Evolutionary conservation across 1,139 yeast species (phyloP), one percentile per base, ranked within the genome.

Genomic region (Saccharomyces uvarum): DNA sequence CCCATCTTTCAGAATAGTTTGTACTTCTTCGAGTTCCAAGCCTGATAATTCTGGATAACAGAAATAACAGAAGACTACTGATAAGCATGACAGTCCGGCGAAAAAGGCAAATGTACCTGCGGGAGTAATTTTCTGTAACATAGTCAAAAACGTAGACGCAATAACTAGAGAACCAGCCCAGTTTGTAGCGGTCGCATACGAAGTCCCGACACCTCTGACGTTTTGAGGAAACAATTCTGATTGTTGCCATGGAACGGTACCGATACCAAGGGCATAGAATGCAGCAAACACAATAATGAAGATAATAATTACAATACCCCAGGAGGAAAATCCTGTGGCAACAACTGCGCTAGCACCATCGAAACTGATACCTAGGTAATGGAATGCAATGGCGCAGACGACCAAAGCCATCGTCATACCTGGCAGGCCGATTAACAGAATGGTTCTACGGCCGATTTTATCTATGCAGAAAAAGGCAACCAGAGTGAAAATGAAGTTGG

Each of bases 171-270:
- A 89, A 52, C 98, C 98, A 13, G 90, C 83, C 99, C 99, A 93
- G 75, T 93, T 93, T 49, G 93, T 84, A 29, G 91, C 89, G 13
- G 97, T 88, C 2, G 97, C 91, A 64, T 82, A 85, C 62, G 96
- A 87, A 2, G 90, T 85, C 56, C 98, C 99, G 49, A 89, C 79
- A 54, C 97, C 95, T 70, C 99, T 82, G 46, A 91, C 97, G 60
- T 83, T 81, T 76, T 90, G 96, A 27, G 97, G 93, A 75, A 91
- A 89, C 64, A 90, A 75, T 72, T 91, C 99, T 53, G 93, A 88
- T 67, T 95, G 98, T 66, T 93, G 96, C 99, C 99, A 91, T 51
- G 99, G 98, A 58, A 89, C 91, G 68, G 91, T 89, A 72, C 99
- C 99, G 62, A 90, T 88, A 63, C 98, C 98, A 61, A 88, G 76